These are phyloP conservation scores for Rhizomucor miehei DNA, from an alignment of 371 early-diverging fungal species.

Conservation along the genomic window DNA sequence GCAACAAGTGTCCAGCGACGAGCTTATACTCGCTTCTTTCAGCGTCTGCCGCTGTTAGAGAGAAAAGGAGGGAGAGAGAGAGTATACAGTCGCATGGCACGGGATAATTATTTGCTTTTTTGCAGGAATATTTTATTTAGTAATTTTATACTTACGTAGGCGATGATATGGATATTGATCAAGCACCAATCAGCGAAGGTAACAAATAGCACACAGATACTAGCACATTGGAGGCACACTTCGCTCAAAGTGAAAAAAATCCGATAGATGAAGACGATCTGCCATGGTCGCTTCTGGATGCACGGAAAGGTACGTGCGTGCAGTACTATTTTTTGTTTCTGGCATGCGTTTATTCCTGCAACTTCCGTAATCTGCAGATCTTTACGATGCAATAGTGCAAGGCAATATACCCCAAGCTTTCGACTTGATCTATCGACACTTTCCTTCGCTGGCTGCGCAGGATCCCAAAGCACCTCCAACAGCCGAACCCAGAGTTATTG, in stretches of 20 bases:
- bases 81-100: no score
- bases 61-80: no score
- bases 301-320: conserved; percentile 31
- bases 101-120: no score
- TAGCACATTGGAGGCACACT: no score
- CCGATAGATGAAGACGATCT: conserved; percentile 7
- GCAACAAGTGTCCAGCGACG: not conserved
- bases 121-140: no score
- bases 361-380: conserved; percentile 5
- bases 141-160: no score
- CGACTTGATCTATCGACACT: conserved; percentile 26
- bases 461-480: conserved; percentile 6
- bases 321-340: not conserved
- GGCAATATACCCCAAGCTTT: conserved; percentile 35
- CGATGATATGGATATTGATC: conserved; percentile 10
- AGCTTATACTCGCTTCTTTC: no score
- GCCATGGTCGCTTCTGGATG: conserved; percentile 34
- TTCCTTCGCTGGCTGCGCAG: conserved; percentile 23
- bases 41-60: no score
- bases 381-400: conserved; percentile 26
- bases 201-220: no score
- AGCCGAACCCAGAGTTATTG: not conserved
- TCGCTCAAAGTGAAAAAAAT: no score
- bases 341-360: no score
- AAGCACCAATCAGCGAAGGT: not conserved